phyloP scores from a whole-genome alignment of 176 grass and related monocot species.

The Raddia distichophylla region DNA sequence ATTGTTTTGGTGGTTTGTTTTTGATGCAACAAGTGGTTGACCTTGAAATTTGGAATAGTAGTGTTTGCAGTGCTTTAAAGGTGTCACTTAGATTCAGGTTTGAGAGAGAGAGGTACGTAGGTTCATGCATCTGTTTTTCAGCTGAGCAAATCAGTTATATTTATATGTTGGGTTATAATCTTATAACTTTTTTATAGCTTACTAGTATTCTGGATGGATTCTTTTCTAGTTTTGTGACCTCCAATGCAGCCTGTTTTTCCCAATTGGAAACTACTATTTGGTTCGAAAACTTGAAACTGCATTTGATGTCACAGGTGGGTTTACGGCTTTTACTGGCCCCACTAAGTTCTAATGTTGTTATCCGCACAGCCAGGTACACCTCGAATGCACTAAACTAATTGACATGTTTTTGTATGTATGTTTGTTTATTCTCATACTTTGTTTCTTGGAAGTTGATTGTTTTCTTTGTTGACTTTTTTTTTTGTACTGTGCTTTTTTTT shows the following conservation, averaged over 20 bases:
- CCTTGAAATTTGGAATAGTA: background rate
- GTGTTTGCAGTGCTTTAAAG: constrained; percentile 12
- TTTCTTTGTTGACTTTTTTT: background rate
- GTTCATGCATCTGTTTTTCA: background rate
- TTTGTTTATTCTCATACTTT: constrained; percentile 7
- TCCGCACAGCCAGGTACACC: constrained; percentile 55
- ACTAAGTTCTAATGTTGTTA: constrained; percentile 46
- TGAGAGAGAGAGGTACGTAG: background rate
- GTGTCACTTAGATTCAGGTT: background rate
- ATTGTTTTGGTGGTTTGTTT: background rate
- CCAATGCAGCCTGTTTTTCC: background rate
- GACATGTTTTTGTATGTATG: background rate
- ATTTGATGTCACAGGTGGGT: constrained; percentile 41
- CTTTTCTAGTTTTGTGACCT: background rate
- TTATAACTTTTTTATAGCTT: constrained; percentile 5
- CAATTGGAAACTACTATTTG: constrained; percentile 14
- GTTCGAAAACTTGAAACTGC: constrained; percentile 27
- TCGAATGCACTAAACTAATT: background rate
- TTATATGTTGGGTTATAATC: background rate
- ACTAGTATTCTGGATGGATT: constrained; percentile 20
- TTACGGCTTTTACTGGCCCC: constrained; percentile 58
- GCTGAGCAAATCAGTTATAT: background rate
- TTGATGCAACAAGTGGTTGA: background rate
- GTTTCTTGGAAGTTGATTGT: background rate
- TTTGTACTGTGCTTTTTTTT: background rate